Conservation (phyloP, 2,329 filamentous ascomycete species). For the Zalaria obscura region DNA sequence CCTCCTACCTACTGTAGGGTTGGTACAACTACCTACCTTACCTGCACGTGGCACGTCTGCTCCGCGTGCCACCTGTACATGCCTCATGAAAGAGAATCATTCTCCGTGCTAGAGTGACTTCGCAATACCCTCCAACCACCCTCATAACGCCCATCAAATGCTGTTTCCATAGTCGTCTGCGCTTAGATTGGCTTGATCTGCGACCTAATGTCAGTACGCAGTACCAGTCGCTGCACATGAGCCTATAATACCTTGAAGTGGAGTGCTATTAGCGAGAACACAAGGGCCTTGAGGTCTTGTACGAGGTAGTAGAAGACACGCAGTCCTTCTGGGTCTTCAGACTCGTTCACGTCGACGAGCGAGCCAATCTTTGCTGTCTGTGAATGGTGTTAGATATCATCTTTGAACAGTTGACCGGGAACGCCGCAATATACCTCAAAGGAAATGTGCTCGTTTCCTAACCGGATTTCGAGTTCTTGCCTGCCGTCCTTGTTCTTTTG, state of each 20-base stretch:
- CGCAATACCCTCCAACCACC: no score
- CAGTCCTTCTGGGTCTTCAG: slow-evolving; percentile 85
- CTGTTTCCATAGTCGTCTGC: no score
- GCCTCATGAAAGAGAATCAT: no score
- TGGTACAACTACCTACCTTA: no score
- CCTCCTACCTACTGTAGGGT: no score
- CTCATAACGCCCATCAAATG: no score
- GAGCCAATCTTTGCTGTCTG: slow-evolving; percentile 98
- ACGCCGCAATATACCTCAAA: slow-evolving; percentile 60
- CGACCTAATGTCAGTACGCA: slow-evolving; percentile 1
- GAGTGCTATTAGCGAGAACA: slow-evolving; percentile 89
- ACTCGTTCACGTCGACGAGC: slow-evolving; percentile 90
- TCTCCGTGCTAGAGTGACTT: no score
- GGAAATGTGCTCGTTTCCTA: slow-evolving; percentile 92
- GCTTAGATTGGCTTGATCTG: slow-evolving; percentile 19
- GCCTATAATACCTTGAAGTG: slow-evolving; percentile 67
- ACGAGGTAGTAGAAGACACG: slow-evolving; percentile 98
- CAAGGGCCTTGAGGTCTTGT: slow-evolving; percentile 88
- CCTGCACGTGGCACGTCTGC: no score
- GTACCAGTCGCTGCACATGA: neutral
- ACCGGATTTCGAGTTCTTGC: slow-evolving; percentile 86
- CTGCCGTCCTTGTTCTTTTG: slow-evolving; percentile 98
- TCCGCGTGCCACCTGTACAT: no score
- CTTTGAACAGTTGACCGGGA: neutral
- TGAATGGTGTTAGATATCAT: slow-evolving; percentile 10